A percentile compares a stretch with the other conserved stretches of the same genome.
Evolutionary conservation across 2,329 filamentous ascomycete genomes (phyloP).

Genomic region (Aspergillus niger): DNA sequence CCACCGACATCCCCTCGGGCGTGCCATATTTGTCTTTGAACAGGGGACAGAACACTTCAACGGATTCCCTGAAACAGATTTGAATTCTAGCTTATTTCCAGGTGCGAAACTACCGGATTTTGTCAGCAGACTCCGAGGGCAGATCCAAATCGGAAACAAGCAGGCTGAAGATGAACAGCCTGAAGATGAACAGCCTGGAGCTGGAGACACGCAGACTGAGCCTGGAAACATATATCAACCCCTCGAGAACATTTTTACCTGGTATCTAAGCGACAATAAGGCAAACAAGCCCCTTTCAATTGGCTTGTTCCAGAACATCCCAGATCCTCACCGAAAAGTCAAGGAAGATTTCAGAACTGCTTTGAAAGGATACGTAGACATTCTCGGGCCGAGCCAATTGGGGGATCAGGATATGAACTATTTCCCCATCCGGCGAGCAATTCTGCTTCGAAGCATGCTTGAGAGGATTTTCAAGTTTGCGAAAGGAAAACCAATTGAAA

Average conservation of each 20-base stretch:
- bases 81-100: background rate
- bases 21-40: constrained; percentile 6
- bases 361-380: background rate
- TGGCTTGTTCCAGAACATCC: too few species aligned
- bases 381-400: background rate
- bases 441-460: background rate
- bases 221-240: too few species aligned
- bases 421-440: background rate
- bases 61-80: background rate
- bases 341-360: too few species aligned
- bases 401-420: background rate
- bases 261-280: too few species aligned
- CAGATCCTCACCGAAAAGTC: too few species aligned
- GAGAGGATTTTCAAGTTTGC: background rate
- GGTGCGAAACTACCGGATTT: constrained; percentile 4
- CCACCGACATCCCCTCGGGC: background rate
- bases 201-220: too few species aligned
- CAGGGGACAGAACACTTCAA: background rate
- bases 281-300: too few species aligned
- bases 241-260: too few species aligned
- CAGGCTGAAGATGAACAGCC: too few species aligned
- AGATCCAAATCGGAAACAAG: too few species aligned
- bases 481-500: background rate
- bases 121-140: constrained; percentile 7
- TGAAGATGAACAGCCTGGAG: too few species aligned